These are phyloP conservation scores for Mollisiaceae sp. DNA, from an alignment of 2,329 filamentous ascomycete species.

Conservation along the genomic window DNA sequence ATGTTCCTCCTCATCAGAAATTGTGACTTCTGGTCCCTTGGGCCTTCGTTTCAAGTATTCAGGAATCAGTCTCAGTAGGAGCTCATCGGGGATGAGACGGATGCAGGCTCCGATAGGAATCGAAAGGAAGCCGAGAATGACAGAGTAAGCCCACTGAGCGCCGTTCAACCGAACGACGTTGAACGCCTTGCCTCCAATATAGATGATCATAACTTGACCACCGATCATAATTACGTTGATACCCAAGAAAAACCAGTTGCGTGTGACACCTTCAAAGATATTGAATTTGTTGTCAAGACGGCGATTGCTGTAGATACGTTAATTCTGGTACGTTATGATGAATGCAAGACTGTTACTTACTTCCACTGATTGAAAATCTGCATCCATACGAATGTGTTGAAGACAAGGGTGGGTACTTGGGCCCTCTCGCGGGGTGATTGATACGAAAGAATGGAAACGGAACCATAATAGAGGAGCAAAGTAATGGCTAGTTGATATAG, in stretches of 20 bases:
- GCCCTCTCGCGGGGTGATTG: conserved; percentile 49
- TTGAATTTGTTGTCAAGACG: conserved; percentile 95
- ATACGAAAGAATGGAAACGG: conserved; percentile 63
- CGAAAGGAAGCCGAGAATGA: conserved; percentile 83
- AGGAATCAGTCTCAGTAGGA: conserved; percentile 39
- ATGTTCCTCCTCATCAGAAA: conserved; percentile 67
- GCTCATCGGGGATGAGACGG: conserved; percentile 77
- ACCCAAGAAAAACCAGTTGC: conserved; percentile 86
- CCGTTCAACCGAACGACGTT: conserved; percentile 64
- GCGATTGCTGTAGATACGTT: conserved; percentile 66
- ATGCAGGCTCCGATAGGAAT: conserved; percentile 83
- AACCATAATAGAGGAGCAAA: conserved; percentile 83
- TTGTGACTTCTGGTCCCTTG: conserved; percentile 51
- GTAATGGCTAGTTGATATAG: conserved; percentile 84
- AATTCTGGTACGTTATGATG: conserved; percentile 12
- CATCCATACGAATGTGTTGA: conserved; percentile 99
- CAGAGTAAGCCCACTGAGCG: conserved; percentile 86
- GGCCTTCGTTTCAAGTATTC: conserved; percentile 37
- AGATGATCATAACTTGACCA: conserved; percentile 88
- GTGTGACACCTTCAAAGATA: conserved; percentile 85
- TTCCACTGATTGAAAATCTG: conserved; percentile 99
- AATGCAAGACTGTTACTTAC: conserved; percentile 53
- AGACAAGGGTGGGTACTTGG: conserved; percentile 80
- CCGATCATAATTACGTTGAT: conserved; percentile 89
- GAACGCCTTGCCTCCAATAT: conserved; percentile 83